Base-by-base conservation (phyloP, 495 filamentous ascomycete genomes). In the Xanthoparmelia taractica region DNA sequence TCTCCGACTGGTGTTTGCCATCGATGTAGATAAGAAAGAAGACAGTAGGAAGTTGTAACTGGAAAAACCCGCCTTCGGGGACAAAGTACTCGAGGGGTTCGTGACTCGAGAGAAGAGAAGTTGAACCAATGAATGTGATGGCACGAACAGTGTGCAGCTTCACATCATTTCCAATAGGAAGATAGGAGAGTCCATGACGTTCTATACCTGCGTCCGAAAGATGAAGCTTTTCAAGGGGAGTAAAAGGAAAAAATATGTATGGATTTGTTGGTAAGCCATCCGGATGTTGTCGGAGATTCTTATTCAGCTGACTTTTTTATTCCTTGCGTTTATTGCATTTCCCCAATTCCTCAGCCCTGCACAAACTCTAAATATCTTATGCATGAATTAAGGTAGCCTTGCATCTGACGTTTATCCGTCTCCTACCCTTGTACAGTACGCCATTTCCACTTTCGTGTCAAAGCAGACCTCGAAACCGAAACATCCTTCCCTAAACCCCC, bases 221-320 rank as follows among this genome's bases (percentile, higher is more conserved):
- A 48, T 48, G 45, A 48, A 25, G 23, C n/a, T 29, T 29, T 29
- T 29, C 15, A 5, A 11, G 12, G 47, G 45, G 25, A 31, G 12
- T 17, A 54, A 38, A 5, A 33, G n/a, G n/a, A n/a, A n/a, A n/a
- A n/a, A n/a, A n/a, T n/a, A n/a, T n/a, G n/a, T n/a, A n/a, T n/a
- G n/a, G n/a, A n/a, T n/a, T n/a, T n/a, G n/a, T n/a, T n/a, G n/a
- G n/a, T 25, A 52, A 41, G 34, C 12, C 7, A 31, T 62, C 60
- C 60, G 60, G 60, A 62, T 52, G 47, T 8, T 17, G 23, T 56
- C 60, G 60, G 60, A 29, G 7, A 47, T 10, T 37, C 3, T 29
- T 29, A 27, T 29, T 50, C 47, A 50, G 47, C 48, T n/a, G 4
- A 12, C 45, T 25, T 48, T 25, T 10, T 11, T 48, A n/a, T 1